phyloP scores from a whole-genome alignment of 495 filamentous ascomycete genomes.

The Penicillium psychrofluorescens region DNA sequence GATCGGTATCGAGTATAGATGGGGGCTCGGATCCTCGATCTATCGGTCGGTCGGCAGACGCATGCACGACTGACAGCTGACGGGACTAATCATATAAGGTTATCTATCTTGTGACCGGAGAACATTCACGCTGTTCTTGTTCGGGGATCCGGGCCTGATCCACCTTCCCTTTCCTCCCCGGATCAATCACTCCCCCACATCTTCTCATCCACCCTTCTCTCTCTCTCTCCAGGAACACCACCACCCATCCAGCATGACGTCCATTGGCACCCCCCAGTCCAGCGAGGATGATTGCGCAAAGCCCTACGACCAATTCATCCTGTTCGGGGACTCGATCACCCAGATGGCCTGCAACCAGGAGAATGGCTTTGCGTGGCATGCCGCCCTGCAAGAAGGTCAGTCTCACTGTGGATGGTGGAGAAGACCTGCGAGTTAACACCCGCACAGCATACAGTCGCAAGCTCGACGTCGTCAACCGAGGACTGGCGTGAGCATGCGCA shows the following conservation, averaged over 20 bases:
- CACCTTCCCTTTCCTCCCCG: slow-evolving; percentile 13
- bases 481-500: slow-evolving; percentile 42
- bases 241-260: not conserved
- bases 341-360: slow-evolving; percentile 51
- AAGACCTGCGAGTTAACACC: slow-evolving; percentile 1
- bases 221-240: not conserved
- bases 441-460: slow-evolving; percentile 50
- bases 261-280: not conserved
- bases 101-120: too few relatives aligned
- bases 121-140: not conserved
- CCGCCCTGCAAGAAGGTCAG: slow-evolving; percentile 64
- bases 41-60: too few relatives aligned
- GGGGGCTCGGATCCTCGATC: too few relatives aligned
- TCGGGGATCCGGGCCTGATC: slow-evolving; percentile 9
- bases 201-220: not conserved
- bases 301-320: slow-evolving; percentile 62
- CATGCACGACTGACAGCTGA: too few relatives aligned
- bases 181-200: slow-evolving; percentile 10
- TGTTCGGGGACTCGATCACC: slow-evolving; percentile 79
- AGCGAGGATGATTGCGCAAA: slow-evolving; percentile 13
- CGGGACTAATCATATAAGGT: too few relatives aligned
- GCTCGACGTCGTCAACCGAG: slow-evolving; percentile 63
- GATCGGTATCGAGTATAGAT: too few relatives aligned
- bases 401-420: not conserved
- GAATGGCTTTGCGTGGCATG: slow-evolving; percentile 62